phyloP scores from a whole-genome alignment of 495 filamentous ascomycete species.

The Xylaria curta region DNA sequence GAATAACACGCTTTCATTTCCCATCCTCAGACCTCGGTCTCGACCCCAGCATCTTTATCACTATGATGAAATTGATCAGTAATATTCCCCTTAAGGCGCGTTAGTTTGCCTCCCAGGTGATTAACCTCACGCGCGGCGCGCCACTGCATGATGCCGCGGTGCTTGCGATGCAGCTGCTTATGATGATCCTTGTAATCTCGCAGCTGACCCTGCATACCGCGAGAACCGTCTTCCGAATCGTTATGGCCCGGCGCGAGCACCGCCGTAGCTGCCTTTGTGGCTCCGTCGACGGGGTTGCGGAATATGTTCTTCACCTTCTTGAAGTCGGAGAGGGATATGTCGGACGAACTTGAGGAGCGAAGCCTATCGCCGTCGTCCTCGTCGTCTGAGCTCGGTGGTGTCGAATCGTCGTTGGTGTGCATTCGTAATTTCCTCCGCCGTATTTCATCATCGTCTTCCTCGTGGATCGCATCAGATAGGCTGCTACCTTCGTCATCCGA shows the following conservation, averaged over 20 bases:
- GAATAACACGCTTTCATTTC: background rate
- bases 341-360: slow-evolving; percentile 38
- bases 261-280: slow-evolving; percentile 30
- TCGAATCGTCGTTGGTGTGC: slow-evolving; percentile 45
- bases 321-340: slow-evolving; percentile 30
- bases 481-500: slow-evolving; percentile 45
- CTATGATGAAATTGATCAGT: slow-evolving; percentile 59
- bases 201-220: slow-evolving; percentile 50
- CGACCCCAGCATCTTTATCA: slow-evolving; percentile 64
- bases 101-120: slow-evolving; percentile 65
- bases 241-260: slow-evolving; percentile 40
- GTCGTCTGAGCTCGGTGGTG: slow-evolving; percentile 35
- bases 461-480: slow-evolving; percentile 25
- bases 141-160: slow-evolving; percentile 74
- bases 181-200: slow-evolving; percentile 63
- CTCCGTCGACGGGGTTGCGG: slow-evolving; percentile 42
- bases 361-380: slow-evolving; percentile 32
- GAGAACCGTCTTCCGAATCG: slow-evolving; percentile 42
- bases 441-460: slow-evolving; percentile 37
- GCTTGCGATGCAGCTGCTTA: slow-evolving; percentile 65
- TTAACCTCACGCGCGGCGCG: slow-evolving; percentile 65
- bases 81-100: slow-evolving; percentile 60
- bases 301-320: slow-evolving; percentile 44
- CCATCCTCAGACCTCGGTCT: slow-evolving; percentile 61
- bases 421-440: slow-evolving; percentile 40